These are phyloP conservation scores for Monosporascus sp. DNA, from an alignment of 2,329 filamentous ascomycete genomes.

Conservation along the genomic window DNA sequence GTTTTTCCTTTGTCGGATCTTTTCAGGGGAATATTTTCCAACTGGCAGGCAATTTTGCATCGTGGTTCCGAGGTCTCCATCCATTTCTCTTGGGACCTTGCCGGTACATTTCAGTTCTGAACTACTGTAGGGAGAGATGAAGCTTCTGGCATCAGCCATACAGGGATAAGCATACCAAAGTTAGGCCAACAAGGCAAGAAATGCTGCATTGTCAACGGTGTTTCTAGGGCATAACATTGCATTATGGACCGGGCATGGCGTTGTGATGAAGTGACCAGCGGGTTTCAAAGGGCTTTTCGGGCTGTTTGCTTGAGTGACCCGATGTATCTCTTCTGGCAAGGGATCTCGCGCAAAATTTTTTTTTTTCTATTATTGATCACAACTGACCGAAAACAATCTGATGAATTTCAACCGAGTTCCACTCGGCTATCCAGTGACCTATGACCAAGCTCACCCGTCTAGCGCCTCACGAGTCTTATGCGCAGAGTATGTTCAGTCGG, in stretches of 20 bases:
- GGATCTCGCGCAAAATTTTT: slow-evolving; percentile 12
- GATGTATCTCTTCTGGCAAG: slow-evolving; percentile 20
- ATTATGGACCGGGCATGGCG: slow-evolving; percentile 13
- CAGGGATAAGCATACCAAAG: slow-evolving; percentile 10
- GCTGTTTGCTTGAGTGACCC: slow-evolving; percentile 7
- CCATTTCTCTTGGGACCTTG: slow-evolving; percentile 19
- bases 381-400: slow-evolving; percentile 12
- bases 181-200: slow-evolving; percentile 1
- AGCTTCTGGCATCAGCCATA: slow-evolving; percentile 17
- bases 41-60: slow-evolving; percentile 17
- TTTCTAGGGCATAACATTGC: slow-evolving; percentile 15
- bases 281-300: slow-evolving; percentile 7
- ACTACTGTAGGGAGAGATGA: slow-evolving; percentile 16
- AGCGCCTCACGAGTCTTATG: too few species aligned
- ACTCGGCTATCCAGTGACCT: background rate
- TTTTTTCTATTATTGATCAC: slow-evolving; percentile 6
- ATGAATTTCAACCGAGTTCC: slow-evolving; percentile 4
- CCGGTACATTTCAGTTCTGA: slow-evolving; percentile 20
- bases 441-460: background rate
- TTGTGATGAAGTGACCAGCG: slow-evolving; percentile 4
- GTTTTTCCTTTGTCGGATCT: slow-evolving; percentile 10
- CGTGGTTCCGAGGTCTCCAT: slow-evolving; percentile 16
- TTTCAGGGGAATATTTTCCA: slow-evolving; percentile 22
- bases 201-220: slow-evolving; percentile 6
- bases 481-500: too few species aligned